A percentile compares a stretch with the other conserved stretches of the same genome.
phyloP scores from a whole-genome alignment of 257 asterid genomes.

The Avicennia marina region DNA sequence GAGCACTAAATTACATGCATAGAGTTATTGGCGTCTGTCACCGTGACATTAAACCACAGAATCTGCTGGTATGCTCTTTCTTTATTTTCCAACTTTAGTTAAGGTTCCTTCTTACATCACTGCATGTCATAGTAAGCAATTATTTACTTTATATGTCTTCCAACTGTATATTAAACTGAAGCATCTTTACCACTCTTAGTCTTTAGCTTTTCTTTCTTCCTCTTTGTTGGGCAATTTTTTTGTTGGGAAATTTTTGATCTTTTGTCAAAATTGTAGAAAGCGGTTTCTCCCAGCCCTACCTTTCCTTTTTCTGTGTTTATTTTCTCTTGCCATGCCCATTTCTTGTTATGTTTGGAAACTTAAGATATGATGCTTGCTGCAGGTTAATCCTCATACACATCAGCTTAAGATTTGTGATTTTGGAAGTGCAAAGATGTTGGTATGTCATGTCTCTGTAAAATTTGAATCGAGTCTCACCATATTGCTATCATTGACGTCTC shows the following conservation, averaged over 20 bases:
- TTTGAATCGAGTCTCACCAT: background rate
- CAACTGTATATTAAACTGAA: too few relatives aligned
- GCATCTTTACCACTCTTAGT: background rate
- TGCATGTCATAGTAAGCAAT: too few relatives aligned
- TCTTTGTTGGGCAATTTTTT: too few relatives aligned
- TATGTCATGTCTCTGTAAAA: slow-evolving; percentile 29
- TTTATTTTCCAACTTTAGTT: background rate
- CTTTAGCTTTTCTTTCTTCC: background rate
- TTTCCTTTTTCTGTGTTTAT: background rate
- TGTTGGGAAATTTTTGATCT: too few relatives aligned
- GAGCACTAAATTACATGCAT: slow-evolving; percentile 77
- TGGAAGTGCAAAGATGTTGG: slow-evolving; percentile 97
- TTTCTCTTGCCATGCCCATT: background rate
- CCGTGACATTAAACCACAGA: slow-evolving; percentile 95
- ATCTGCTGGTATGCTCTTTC: slow-evolving; percentile 60
- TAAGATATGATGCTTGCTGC: slow-evolving; percentile 14
- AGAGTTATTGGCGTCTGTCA: slow-evolving; percentile 76
- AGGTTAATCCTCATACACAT: slow-evolving; percentile 86
- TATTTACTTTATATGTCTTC: too few relatives aligned
- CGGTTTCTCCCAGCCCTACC: too few relatives aligned
- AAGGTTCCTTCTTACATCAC: too few relatives aligned
- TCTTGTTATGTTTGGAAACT: background rate
- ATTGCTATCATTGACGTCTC: slow-evolving; percentile 5
- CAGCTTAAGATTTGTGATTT: slow-evolving; percentile 93
- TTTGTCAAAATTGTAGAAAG: too few relatives aligned